Percentiles rank a stretch among this genome's conserved stretches.
These are phyloP conservation scores for Thermothielavioides terrestris DNA, from an alignment of 495 filamentous ascomycete genomes.

Conservation along the genomic window DNA sequence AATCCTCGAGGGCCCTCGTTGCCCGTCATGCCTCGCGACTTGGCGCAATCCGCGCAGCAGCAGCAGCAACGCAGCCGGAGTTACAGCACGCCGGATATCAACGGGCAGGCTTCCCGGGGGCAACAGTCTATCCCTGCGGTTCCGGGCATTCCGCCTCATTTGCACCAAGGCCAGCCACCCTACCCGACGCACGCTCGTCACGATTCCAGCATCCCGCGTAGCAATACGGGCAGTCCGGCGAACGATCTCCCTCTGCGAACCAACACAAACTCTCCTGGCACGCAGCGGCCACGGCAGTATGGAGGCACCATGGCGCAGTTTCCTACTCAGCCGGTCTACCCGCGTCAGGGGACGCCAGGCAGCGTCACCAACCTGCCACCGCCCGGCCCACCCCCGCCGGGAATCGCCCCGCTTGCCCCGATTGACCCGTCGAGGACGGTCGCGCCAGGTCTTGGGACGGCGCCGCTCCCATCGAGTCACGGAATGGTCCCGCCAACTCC, in stretches of 20 bases:
- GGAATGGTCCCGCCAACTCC: conserved; percentile 34
- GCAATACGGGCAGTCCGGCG: conserved; percentile 45
- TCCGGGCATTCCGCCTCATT: conserved; percentile 48
- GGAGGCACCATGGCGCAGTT: conserved; percentile 39
- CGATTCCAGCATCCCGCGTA: conserved; percentile 45
- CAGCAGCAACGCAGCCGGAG: conserved; percentile 53
- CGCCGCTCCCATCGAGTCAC: conserved; percentile 24
- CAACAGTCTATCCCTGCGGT: conserved; percentile 40
- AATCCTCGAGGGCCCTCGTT: conserved; percentile 70
- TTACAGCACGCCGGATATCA: conserved; percentile 56
- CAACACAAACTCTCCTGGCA: conserved; percentile 45
- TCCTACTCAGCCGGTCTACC: conserved; percentile 37
- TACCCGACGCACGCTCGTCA: conserved; percentile 41
- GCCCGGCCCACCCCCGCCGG: conserved; percentile 23
- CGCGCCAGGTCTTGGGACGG: conserved; percentile 26
- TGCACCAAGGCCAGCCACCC: conserved; percentile 34
- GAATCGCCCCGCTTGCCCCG: conserved; percentile 26
- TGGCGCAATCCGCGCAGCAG: conserved; percentile 43
- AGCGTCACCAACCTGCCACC: conserved; percentile 22
- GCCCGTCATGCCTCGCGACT: conserved; percentile 58
- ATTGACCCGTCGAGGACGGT: conserved; percentile 16
- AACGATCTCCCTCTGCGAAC: conserved; percentile 43
- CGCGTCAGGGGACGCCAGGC: conserved; percentile 36
- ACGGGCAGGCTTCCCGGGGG: conserved; percentile 34
- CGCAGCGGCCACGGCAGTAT: conserved; percentile 33